Percentiles rank a stretch among this genome's conserved stretches.
These are phyloP conservation scores for Fusarium sp. DNA, from an alignment of 2,329 filamentous ascomycete genomes.

Conservation along the genomic window DNA sequence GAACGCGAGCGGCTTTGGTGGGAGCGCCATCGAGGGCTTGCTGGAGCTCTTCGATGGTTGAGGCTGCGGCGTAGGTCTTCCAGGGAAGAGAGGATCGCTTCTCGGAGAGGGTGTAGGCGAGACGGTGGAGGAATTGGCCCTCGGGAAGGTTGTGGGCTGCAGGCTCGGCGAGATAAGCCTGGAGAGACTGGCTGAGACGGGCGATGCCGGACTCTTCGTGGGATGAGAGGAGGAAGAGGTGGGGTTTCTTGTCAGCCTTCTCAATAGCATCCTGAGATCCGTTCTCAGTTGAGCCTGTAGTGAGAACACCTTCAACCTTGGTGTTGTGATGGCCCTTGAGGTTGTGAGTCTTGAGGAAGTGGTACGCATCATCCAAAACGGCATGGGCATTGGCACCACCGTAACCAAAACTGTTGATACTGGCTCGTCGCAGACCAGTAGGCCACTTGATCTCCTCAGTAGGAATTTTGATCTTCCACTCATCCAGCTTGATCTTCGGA, in stretches of 20 bases:
- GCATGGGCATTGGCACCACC: background rate
- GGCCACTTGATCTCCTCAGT: background rate
- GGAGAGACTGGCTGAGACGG: background rate
- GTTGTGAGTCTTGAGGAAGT: background rate
- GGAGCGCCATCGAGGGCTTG: background rate
- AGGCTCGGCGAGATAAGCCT: background rate
- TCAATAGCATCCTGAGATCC: rapidly evolving
- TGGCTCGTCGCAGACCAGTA: background rate
- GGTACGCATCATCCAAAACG: background rate
- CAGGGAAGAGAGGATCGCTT: background rate
- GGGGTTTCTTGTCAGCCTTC: background rate
- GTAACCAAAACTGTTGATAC: background rate
- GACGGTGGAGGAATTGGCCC: background rate
- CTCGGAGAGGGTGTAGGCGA: background rate
- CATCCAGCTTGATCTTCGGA: background rate
- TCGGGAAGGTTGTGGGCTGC: background rate
- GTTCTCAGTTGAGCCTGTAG: background rate
- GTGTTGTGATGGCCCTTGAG: background rate
- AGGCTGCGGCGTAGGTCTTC: background rate
- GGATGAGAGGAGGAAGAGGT: background rate
- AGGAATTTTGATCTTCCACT: background rate
- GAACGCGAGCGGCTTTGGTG: background rate
- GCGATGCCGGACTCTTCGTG: background rate
- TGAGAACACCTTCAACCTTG: background rate
- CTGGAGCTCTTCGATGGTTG: background rate